Percentiles rank a stretch among this genome's conserved stretches.
Conservation (phyloP, 2,329 filamentous ascomycete genomes). For the Helotiales sp. region DNA sequence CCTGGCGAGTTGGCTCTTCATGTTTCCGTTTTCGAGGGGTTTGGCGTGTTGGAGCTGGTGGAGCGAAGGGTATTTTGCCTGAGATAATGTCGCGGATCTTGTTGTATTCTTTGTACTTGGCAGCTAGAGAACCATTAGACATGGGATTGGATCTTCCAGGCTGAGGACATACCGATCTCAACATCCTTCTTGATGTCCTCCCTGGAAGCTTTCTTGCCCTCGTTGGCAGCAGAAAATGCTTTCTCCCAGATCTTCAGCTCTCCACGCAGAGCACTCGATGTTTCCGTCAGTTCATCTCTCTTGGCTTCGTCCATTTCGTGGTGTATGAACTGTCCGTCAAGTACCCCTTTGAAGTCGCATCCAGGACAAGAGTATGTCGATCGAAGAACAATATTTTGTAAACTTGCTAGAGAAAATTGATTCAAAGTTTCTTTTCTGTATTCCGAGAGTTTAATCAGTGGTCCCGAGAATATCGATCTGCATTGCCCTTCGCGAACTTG, state of each 20-base stretch:
- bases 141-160: neutral
- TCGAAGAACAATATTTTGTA: no score
- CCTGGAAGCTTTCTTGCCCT: slow-evolving; percentile 70
- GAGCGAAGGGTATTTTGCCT: slow-evolving; percentile 53
- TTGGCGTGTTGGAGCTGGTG: slow-evolving; percentile 38
- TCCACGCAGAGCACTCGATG: slow-evolving; percentile 60
- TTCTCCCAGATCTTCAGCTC: slow-evolving; percentile 78
- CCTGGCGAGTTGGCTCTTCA: slow-evolving; percentile 47
- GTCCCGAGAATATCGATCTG: no score
- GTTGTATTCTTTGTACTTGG: slow-evolving; percentile 79
- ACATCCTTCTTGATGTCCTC: slow-evolving; percentile 78
- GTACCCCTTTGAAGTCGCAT: neutral
- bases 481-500: neutral
- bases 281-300: slow-evolving; percentile 32
- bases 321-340: neutral
- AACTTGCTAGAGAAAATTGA: no score
- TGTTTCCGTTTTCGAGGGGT: slow-evolving; percentile 46
- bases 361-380: neutral
- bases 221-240: slow-evolving; percentile 65
- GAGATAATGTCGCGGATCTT: slow-evolving; percentile 63
- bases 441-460: no score
- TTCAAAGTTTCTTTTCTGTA: no score
- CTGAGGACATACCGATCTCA: slow-evolving; percentile 63
- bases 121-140: slow-evolving; percentile 26
- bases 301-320: slow-evolving; percentile 36